phyloP scores from a whole-genome alignment of 2,329 filamentous ascomycete genomes.

The Cadophora sp. region DNA sequence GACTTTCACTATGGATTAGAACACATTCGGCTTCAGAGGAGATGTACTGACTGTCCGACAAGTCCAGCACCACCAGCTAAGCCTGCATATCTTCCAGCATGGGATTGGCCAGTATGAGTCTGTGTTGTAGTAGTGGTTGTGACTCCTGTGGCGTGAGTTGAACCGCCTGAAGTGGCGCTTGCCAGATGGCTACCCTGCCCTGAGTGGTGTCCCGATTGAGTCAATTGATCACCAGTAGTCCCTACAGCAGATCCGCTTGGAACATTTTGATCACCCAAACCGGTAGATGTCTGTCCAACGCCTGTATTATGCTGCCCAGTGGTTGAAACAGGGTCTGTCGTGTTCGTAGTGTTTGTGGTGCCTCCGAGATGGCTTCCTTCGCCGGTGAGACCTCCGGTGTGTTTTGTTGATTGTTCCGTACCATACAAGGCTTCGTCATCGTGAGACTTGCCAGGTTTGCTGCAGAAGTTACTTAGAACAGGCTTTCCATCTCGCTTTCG shows the following conservation, averaged over 20 bases:
- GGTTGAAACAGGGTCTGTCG: neutral
- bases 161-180: slow-evolving; percentile 11
- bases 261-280: neutral
- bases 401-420: slow-evolving; percentile 22
- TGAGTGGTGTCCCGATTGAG: neutral
- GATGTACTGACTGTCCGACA: slow-evolving; percentile 15
- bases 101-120: neutral
- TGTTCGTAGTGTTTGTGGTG: slow-evolving; percentile 6
- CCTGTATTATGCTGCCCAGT: neutral
- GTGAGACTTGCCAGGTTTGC: slow-evolving; percentile 18
- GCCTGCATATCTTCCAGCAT: slow-evolving; percentile 19
- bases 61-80: slow-evolving; percentile 24
- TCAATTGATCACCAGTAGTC: neutral
- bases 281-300: neutral
- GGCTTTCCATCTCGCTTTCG: neutral
- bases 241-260: neutral
- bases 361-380: slow-evolving; percentile 29
- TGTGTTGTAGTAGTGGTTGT: slow-evolving; percentile 17
- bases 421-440: slow-evolving; percentile 41
- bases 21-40: neutral
- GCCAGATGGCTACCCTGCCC: slow-evolving; percentile 30
- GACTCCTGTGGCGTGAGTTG: slow-evolving; percentile 20
- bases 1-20: neutral
- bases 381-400: slow-evolving; percentile 17
- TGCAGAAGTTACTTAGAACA: neutral